A percentile compares a stretch with the other conserved stretches of the same genome.
Conservation (phyloP, 139 green algal genomes). For the Pseudopediastrum boryanum region DNA sequence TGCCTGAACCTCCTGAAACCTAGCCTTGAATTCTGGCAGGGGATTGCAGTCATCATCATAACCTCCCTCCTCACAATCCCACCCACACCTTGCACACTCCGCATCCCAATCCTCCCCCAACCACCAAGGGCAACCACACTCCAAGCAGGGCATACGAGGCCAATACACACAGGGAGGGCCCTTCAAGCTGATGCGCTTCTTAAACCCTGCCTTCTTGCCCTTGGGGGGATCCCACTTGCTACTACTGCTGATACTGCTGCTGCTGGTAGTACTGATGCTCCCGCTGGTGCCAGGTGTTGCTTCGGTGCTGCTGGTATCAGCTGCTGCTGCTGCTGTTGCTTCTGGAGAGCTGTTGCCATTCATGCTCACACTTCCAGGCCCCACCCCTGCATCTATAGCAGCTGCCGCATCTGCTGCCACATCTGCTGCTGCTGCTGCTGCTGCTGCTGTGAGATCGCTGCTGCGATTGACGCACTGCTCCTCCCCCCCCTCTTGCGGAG, state of each 20-base stretch:
- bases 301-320: constrained; percentile 21
- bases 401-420: background rate
- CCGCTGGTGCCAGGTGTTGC: background rate
- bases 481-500: too few relatives aligned
- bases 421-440: background rate
- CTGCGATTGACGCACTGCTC: background rate
- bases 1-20: constrained; percentile 58
- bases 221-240: background rate
- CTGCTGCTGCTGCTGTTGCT: constrained; percentile 22
- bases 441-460: background rate
- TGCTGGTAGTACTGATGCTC: constrained; percentile 11
- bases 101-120: constrained; percentile 84
- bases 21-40: constrained; percentile 55
- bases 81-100: constrained; percentile 67
- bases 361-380: too few relatives aligned
- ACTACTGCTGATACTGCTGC: constrained; percentile 12
- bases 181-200: constrained; percentile 1
- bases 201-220: constrained; percentile 57
- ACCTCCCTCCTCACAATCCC: constrained; percentile 71
- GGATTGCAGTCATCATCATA: constrained; percentile 85
- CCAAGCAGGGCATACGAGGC: constrained; percentile 72
- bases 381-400: background rate
- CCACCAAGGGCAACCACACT: constrained; percentile 88
- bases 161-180: constrained; percentile 46
- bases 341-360: too few relatives aligned